Percentiles rank a stretch among this genome's conserved stretches.
phyloP scores from a whole-genome alignment of 768 basidiomycete genomes.

The Hygrocybe punicea region DNA sequence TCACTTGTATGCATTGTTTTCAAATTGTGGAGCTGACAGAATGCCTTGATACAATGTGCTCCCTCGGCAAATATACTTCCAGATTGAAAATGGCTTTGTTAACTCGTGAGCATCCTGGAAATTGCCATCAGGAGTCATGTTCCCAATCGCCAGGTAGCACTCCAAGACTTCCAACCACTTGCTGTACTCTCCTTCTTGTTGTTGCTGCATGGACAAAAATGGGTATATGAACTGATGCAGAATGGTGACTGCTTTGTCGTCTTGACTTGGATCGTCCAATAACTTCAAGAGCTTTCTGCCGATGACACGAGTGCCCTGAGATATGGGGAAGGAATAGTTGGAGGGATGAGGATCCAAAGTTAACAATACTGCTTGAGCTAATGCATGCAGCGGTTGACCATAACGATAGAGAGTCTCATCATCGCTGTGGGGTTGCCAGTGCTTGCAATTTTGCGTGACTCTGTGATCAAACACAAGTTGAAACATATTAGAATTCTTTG shows the following conservation, averaged over 20 bases:
- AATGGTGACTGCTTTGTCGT: background rate
- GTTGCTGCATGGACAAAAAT: background rate
- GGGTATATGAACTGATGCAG: background rate
- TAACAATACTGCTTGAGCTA: background rate
- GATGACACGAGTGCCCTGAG: background rate
- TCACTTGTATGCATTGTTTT: background rate
- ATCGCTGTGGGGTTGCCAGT: background rate
- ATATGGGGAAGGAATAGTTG: background rate
- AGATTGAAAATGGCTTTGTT: background rate
- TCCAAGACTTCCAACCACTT: slow-evolving; percentile 3
- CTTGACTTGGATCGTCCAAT: background rate
- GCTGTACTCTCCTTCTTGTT: background rate
- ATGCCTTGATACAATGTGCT: background rate
- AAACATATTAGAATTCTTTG: no score
- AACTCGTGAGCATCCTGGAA: background rate
- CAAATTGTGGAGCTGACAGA: background rate
- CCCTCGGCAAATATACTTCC: slow-evolving; percentile 3
- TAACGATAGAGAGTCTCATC: background rate
- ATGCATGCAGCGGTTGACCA: background rate
- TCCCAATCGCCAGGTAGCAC: background rate
- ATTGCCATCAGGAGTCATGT: background rate
- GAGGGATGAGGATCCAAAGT: background rate
- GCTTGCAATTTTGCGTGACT: background rate
- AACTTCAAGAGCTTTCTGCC: background rate
- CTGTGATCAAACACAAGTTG: no score